Conservation (phyloP, 352 stramenopile genomes). For the Globisporangium paroecandrum region DNA sequence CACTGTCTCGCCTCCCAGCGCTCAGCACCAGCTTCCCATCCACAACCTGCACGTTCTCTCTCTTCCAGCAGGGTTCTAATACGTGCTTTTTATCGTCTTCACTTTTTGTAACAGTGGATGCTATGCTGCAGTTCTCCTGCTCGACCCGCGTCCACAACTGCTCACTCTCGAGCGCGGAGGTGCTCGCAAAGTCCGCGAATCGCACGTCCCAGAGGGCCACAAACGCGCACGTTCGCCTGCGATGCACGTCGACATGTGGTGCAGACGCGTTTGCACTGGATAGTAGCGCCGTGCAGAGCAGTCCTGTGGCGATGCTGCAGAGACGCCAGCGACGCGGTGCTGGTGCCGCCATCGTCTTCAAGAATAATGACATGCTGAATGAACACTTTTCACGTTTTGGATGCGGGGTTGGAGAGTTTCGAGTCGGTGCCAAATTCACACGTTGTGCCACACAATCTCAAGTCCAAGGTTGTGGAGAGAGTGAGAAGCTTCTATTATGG, state of each 20-base stretch:
- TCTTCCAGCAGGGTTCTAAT: conserved; percentile 19
- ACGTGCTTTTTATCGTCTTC: background rate
- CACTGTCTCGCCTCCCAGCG: background rate
- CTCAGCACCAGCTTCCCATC: conserved; percentile 10
- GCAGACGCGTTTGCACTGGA: background rate
- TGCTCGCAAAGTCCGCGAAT: conserved; percentile 11
- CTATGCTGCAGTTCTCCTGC: conserved; percentile 13
- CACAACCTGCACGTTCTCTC: conserved; percentile 16
- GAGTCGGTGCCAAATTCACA: background rate
- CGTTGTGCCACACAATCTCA: background rate
- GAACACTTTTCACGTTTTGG: background rate
- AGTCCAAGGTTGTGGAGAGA: background rate
- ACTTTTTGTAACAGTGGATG: background rate
- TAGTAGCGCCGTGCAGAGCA: background rate
- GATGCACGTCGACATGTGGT: conserved; percentile 23
- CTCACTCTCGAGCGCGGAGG: conserved; percentile 22
- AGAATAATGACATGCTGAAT: background rate
- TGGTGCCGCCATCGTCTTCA: background rate
- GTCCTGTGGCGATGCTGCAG: background rate
- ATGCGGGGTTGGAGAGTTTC: background rate
- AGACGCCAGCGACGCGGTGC: background rate
- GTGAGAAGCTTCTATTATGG: background rate
- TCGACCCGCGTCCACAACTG: conserved; percentile 16
- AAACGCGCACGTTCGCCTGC: conserved; percentile 28
- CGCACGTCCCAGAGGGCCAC: conserved; percentile 31